Evolutionary conservation across 2,329 filamentous ascomycete genomes (phyloP).

Genomic region (Trichophyton verrucosum): DNA sequence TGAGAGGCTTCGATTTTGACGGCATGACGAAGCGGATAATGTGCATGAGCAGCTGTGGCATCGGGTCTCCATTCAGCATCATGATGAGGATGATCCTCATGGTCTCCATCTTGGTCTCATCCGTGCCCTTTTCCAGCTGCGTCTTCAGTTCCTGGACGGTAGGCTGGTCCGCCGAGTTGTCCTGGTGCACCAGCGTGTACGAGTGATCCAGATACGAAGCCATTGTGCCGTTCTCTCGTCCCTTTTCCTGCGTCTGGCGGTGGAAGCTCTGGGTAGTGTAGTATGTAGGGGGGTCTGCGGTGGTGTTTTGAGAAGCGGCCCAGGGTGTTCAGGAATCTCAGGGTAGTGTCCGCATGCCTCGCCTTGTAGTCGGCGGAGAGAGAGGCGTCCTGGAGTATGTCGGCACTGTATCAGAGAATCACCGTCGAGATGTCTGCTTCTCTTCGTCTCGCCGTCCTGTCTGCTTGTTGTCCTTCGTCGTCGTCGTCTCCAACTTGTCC

Average conservation of each 20-base stretch:
- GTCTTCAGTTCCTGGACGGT: constrained; percentile 81
- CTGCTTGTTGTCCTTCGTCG: constrained; percentile 11
- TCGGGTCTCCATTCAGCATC: constrained; percentile 96
- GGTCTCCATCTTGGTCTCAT: constrained; percentile 85
- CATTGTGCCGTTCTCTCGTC: constrained; percentile 47
- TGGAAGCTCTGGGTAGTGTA: neutral
- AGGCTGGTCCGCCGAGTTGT: constrained; percentile 90
- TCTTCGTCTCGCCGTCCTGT: neutral
- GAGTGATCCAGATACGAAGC: constrained; percentile 86
- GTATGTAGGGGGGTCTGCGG: neutral
- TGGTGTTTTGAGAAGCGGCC: neutral
- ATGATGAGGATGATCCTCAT: constrained; percentile 94
- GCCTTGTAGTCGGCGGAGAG: neutral
- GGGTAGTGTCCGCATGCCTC: constrained; percentile 1
- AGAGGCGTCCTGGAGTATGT: neutral
- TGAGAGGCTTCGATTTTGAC: constrained; percentile 87
- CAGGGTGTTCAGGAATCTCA: constrained; percentile 14
- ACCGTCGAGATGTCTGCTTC: neutral
- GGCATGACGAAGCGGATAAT: constrained; percentile 99
- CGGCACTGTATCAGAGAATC: neutral
- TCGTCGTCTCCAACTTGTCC: constrained; percentile 15
- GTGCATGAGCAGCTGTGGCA: constrained; percentile 94
- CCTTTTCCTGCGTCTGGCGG: neutral
- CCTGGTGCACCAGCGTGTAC: constrained; percentile 94
- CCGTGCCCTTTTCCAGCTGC: constrained; percentile 84